phyloP scores from a whole-genome alignment of 805 yeast genomes.

The Starmerella vaccinii region DNA sequence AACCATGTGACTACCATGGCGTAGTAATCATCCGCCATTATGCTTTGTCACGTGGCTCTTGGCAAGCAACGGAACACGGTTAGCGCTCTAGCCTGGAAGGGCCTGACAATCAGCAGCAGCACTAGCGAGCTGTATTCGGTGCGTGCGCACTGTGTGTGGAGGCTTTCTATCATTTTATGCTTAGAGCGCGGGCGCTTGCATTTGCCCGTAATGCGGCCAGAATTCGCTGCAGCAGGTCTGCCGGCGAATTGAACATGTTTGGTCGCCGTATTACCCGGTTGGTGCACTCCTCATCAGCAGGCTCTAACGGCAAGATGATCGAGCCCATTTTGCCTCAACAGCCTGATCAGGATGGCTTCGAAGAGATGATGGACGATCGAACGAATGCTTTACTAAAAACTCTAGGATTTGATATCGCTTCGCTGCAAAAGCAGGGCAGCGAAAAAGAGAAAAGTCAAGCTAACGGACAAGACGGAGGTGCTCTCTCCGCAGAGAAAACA shows the following conservation, averaged over 20 bases:
- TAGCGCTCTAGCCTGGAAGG: not conserved
- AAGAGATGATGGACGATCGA: slow-evolving; percentile 23
- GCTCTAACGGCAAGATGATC: not conserved
- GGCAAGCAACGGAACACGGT: not conserved
- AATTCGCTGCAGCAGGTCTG: not conserved
- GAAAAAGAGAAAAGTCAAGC: not conserved
- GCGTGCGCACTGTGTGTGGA: not conserved
- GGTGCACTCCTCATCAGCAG: not conserved
- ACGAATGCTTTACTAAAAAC: slow-evolving; percentile 19
- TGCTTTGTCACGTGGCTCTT: no score
- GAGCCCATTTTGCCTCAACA: slow-evolving; percentile 13
- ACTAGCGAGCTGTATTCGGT: no score
- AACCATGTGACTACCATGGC: no score
- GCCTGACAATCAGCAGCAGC: no score
- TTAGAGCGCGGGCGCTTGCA: not conserved
- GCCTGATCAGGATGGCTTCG: slow-evolving; percentile 15
- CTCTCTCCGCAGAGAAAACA: not conserved
- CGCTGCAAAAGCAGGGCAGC: not conserved
- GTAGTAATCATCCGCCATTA: no score
- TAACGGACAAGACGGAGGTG: not conserved
- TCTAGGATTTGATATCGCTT: slow-evolving; percentile 5
- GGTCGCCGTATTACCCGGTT: not conserved
- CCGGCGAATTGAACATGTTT: not conserved
- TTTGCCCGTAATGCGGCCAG: not conserved
- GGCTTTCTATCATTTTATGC: no score